These are phyloP conservation scores for Phytopythium delawarense DNA, from an alignment of 352 stramenopile genomes.

Conservation along the genomic window DNA sequence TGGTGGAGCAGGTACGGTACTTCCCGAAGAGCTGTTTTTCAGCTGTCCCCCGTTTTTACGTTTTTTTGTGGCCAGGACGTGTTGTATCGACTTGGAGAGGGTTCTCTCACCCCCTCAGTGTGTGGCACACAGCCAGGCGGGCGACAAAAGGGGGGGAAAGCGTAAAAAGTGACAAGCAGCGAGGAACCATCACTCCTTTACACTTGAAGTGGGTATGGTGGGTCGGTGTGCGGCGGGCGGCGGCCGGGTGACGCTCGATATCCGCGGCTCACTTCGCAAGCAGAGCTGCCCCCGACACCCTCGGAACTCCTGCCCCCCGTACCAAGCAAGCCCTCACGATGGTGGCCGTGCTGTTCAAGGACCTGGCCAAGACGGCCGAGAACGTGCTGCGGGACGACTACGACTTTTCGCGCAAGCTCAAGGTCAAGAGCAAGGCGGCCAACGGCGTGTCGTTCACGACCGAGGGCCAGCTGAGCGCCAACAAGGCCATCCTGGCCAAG, in stretches of 20 bases:
- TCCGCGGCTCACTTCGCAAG: constrained; percentile 39
- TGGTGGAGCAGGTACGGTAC: not conserved
- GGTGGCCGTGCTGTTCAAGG: constrained; percentile 75
- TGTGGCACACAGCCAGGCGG: not conserved
- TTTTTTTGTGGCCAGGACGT: constrained; percentile 4
- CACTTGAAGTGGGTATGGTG: not conserved
- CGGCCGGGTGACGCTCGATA: constrained; percentile 4
- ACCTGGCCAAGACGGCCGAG: constrained; percentile 74
- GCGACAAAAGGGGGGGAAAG: not conserved
- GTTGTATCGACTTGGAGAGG: not conserved
- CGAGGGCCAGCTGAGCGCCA: constrained; percentile 63
- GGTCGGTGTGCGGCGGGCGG: constrained; percentile 21
- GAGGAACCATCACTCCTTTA: not conserved
- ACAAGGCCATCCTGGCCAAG: constrained; percentile 86
- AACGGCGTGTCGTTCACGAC: constrained; percentile 78
- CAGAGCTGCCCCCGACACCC: constrained; percentile 12
- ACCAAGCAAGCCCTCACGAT: constrained; percentile 10
- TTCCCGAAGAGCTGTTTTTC: not conserved
- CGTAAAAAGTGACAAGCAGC: constrained; percentile 11
- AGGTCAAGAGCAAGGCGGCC: constrained; percentile 76
- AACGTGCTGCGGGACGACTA: constrained; percentile 75
- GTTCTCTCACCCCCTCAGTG: constrained; percentile 3
- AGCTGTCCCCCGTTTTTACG: constrained; percentile 6
- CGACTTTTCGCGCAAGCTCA: constrained; percentile 76
- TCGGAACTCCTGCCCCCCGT: not conserved